These are phyloP conservation scores for Aspergillus quadricinctus DNA, from an alignment of 2,329 filamentous ascomycete species.

Conservation along the genomic window DNA sequence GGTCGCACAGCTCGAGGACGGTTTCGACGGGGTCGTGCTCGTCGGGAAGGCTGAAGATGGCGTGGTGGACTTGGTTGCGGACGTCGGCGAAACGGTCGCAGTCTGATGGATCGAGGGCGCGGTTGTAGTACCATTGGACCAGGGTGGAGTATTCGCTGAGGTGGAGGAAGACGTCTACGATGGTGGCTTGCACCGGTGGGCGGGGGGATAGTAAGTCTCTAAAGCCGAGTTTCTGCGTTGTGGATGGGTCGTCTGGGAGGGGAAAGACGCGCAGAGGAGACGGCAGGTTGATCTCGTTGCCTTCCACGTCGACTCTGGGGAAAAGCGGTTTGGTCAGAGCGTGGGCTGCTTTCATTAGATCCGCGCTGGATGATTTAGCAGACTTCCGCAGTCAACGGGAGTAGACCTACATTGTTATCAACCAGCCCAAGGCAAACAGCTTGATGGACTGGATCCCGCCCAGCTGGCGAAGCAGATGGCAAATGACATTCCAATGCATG, in stretches of 20 bases:
- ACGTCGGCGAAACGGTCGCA: slow-evolving; percentile 1
- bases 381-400: background rate
- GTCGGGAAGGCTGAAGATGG: slow-evolving; percentile 1
- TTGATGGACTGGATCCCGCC: slow-evolving; percentile 2
- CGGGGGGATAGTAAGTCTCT: background rate
- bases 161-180: slow-evolving; percentile 3
- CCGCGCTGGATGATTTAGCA: background rate
- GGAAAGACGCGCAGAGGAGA: background rate
- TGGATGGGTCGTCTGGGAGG: background rate
- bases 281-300: background rate
- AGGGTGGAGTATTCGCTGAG: slow-evolving; percentile 3
- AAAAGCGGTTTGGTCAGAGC: slow-evolving; percentile 4
- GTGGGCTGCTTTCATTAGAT: slow-evolving; percentile 4
- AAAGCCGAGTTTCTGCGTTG: background rate
- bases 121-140: background rate
- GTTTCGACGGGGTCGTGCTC: background rate
- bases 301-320: background rate
- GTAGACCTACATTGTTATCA: background rate
- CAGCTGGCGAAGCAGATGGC: slow-evolving; percentile 1
- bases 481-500: slow-evolving; percentile 6
- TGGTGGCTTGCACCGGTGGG: background rate
- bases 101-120: background rate
- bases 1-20: background rate
- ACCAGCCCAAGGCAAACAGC: slow-evolving; percentile 3
- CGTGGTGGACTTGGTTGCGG: slow-evolving; percentile 2